Evolutionary conservation across 2,329 filamentous ascomycete genomes (phyloP), one percentile per base, ranked within the genome.

Genomic region (Penicillium sp.): DNA sequence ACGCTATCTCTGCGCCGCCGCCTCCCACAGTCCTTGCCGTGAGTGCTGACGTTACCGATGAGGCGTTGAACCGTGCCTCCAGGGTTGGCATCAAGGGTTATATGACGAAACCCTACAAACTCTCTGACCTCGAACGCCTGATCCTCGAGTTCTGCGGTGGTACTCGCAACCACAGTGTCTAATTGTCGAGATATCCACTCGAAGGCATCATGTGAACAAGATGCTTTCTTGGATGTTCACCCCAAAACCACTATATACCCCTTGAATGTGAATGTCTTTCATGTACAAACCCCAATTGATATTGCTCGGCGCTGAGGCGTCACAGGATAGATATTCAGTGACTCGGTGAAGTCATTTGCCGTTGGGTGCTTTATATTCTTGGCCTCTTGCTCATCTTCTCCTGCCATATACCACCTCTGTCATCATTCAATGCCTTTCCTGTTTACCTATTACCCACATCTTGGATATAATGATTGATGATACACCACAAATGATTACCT

Each of bases 51-150:
- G 81, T 84, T 10, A 86, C 82, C 2, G 81, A 84, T 50, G 79
- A 79, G 38, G 82, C 83, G 8, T 71, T 85, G 46, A 77, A 79
- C 46, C 75, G 80, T 43, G 82, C 82, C 13, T 80, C 77, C 6
- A 75, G 77, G 58, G 81, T 80, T 5, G 83, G 83, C 31, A 86
- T 87, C 76, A 81, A 80, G 62, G 83, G 83, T 2, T 84, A 84
- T 58, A 80, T 86, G 75, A 83, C 81, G 33, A 87, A 87, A 63
- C 83, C 83, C 7, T 86, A 83, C 64, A 82, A 82, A 63, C 70
- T 84, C 47, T 67, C 76, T 47, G 82, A 85, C 65, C 69, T 86
- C 57, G 80, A 84, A 66, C 75, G 78, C 52, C 66, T 85, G 60
- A 83, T 86, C 41, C 58, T 73, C 30, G 73, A 75, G 48, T 76